Conservation (phyloP, 164 flowering plant genomes). For the Annona cherimola region DNA sequence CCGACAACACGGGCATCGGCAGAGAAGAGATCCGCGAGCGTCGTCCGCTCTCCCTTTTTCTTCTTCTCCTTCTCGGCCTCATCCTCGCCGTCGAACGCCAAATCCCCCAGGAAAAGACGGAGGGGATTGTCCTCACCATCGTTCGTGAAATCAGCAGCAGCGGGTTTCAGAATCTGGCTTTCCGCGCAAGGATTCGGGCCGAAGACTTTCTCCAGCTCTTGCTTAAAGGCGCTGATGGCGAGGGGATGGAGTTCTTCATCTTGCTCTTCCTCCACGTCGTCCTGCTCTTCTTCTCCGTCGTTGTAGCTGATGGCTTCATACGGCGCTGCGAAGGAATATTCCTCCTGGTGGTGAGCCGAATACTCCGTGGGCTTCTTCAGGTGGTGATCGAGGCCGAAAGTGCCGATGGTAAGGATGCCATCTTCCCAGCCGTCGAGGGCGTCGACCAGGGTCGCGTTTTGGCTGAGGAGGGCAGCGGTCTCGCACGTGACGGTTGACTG, state of each 20-base stretch:
- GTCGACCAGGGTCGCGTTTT: conserved; percentile 27
- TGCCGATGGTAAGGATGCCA: conserved; percentile 60
- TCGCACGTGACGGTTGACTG: conserved; percentile 16
- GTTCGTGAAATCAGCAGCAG: background rate
- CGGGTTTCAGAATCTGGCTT: background rate
- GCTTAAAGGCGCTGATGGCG: conserved; percentile 19
- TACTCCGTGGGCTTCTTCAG: conserved; percentile 8
- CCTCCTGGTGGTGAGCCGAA: conserved; percentile 5
- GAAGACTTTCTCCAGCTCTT: conserved; percentile 8
- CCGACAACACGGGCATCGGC: conserved; percentile 23
- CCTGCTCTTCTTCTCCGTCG: conserved; percentile 2
- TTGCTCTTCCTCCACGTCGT: background rate
- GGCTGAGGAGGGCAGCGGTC: conserved; percentile 27
- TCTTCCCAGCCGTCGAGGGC: conserved; percentile 48
- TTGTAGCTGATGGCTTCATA: background rate
- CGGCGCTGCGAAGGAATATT: background rate
- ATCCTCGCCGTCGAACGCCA: conserved; percentile 3
- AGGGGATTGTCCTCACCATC: conserved; percentile 13
- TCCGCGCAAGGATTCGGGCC: conserved; percentile 1
- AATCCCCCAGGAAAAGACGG: conserved; percentile 5
- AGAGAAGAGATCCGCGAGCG: conserved; percentile 59
- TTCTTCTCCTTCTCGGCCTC: conserved; percentile 17
- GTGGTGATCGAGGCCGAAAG: conserved; percentile 48
- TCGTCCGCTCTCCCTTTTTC: conserved; percentile 30
- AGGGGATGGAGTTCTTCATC: conserved; percentile 24